Base-by-base conservation (phyloP, 495 filamentous ascomycete species). In the Articulospora tetracladia region DNA sequence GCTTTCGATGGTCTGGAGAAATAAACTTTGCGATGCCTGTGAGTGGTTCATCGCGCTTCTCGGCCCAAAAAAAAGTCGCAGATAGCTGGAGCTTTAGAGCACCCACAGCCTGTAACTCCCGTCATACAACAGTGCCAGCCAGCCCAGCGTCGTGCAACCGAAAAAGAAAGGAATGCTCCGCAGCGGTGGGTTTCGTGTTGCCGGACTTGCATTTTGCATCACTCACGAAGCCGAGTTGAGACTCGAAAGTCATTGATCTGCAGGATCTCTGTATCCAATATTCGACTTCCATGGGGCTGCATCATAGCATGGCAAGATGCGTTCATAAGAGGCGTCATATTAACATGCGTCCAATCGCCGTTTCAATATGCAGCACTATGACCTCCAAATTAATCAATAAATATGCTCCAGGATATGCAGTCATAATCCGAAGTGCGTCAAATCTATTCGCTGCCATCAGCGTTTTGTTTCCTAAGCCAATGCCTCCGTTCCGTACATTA, bases 341-440 rank as follows among this genome's bases (percentile, higher is more conserved):
- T 39, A 20, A 34, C 59, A 23, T 50, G 59, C 64, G 57, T 59
- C 41, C n/a, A 56, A 56, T 36, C 28, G 11, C 41, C 41, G 55
- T 61, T 66, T 66, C 59, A 51, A 58, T 54, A 17, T 1, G 51
- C 49, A 27, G 50, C 58, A 49, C 51, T 50, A 25, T 44, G 34
- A 32, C 30, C 41, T 57, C 39, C 10, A 50, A 58, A 55, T 58
- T 65, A 61, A 66, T 62, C 24, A 62, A 66, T 57, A 57, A 41
- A 62, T 8, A 66, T 32, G 17, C 39, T 44, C 59, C 8, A 19
- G 34, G 48, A 36, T 39, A 30, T 30, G 60, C 48, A 24, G 51
- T 53, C 30, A 58, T 46, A 53, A 49, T 58, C 50, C 44, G 26
- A 51, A 36, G 36, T 54, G 41, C 54, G 41, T 55, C 54, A 61